A percentile compares a stretch with the other conserved stretches of the same genome.
phyloP scores from a whole-genome alignment of 108 stramenopile genomes.

The Asterionellopsis glacialis region DNA sequence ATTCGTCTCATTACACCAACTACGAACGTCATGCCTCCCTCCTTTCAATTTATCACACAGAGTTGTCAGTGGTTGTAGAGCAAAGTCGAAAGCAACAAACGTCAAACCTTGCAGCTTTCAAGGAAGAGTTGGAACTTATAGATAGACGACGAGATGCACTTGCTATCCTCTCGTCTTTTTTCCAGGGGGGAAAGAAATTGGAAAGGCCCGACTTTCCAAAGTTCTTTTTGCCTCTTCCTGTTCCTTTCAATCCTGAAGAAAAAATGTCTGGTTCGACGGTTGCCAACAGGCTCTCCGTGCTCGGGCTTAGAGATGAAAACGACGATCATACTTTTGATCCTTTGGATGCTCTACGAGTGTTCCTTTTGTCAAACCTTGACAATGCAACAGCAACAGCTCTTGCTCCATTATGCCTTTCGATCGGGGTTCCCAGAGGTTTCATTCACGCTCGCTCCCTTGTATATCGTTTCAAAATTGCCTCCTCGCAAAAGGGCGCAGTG shows the following conservation, averaged over 20 bases:
- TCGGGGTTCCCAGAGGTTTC: constrained; percentile 71
- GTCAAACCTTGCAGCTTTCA: constrained; percentile 22
- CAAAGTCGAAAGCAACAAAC: constrained; percentile 13
- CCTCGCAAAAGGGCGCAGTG: constrained; percentile 21
- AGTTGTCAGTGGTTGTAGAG: constrained; percentile 16
- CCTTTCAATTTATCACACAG: constrained; percentile 50
- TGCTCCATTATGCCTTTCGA: constrained; percentile 58
- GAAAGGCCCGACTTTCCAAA: constrained; percentile 48
- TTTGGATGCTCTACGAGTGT: constrained; percentile 41
- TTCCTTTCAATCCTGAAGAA: constrained; percentile 3
- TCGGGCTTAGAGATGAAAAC: not conserved
- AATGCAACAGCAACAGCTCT: constrained; percentile 43
- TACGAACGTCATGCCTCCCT: constrained; percentile 62
- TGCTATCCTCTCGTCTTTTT: constrained; percentile 62
- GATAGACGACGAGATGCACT: constrained; percentile 73
- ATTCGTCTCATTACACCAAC: constrained; percentile 21
- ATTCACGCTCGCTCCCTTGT: constrained; percentile 64
- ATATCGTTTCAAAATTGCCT: constrained; percentile 38
- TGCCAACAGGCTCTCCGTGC: constrained; percentile 2
- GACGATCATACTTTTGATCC: constrained; percentile 56
- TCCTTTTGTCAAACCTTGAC: constrained; percentile 29
- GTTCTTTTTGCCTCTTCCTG: constrained; percentile 62
- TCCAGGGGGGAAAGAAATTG: constrained; percentile 32
- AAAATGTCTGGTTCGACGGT: not conserved
- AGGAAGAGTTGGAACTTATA: constrained; percentile 47